Evolutionary conservation across 345 rosid genomes (phyloP).

Genomic region (Lumnitzera littorea): DNA sequence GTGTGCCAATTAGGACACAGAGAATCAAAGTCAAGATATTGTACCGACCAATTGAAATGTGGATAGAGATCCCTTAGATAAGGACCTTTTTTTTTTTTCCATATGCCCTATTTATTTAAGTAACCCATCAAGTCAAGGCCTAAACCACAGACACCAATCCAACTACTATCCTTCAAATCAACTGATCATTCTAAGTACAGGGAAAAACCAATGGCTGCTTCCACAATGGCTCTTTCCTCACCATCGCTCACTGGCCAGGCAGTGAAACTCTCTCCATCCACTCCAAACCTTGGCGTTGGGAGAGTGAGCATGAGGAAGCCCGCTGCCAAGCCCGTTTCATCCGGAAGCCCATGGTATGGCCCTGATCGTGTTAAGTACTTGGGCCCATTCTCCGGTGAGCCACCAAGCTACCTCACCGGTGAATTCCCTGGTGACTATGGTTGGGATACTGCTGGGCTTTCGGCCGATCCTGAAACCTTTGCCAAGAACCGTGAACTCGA

Average conservation of each 20-base stretch:
- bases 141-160: background rate
- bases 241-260: conserved; percentile 46
- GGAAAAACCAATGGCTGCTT: conserved; percentile 29
- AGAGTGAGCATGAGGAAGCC: conserved; percentile 49
- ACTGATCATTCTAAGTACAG: background rate
- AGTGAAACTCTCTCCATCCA: conserved; percentile 32
- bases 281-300: conserved; percentile 24
- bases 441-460: conserved; percentile 16
- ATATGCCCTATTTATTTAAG: too few relatives aligned
- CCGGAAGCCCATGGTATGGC: conserved; percentile 19
- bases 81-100: background rate
- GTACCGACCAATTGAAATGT: conserved; percentile 13
- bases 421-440: conserved; percentile 18
- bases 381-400: conserved; percentile 15
- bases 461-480: conserved; percentile 15
- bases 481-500: conserved; percentile 19
- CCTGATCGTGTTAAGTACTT: conserved; percentile 16
- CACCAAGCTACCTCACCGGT: conserved; percentile 12
- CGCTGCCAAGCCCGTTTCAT: conserved; percentile 8
- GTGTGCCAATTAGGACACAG: conserved; percentile 13
- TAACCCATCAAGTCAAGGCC: conserved; percentile 3
- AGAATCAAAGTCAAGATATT: conserved; percentile 10
- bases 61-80: conserved; percentile 29
- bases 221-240: conserved; percentile 54
- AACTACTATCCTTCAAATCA: background rate